phyloP scores from a whole-genome alignment of 1,284 basidiomycete genomes.

The Blastosporella zonata region DNA sequence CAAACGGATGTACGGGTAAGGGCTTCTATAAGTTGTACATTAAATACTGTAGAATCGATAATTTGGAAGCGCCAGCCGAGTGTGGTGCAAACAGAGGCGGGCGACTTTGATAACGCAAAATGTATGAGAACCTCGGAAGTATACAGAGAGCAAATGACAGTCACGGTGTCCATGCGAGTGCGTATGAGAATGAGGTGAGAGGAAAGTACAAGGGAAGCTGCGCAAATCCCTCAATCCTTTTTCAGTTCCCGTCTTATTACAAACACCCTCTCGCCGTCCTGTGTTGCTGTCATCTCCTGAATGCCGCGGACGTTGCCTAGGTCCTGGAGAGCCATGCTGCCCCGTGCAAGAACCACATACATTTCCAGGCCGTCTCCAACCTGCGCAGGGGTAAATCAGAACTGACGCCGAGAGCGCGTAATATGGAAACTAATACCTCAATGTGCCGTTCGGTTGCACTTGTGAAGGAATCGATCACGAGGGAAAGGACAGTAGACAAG shows the following conservation, averaged over 20 bases:
- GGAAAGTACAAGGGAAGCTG: conserved; percentile 18
- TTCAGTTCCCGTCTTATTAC: conserved; percentile 72
- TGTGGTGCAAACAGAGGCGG: not conserved
- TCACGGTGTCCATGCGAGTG: conserved; percentile 26
- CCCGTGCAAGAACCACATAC: conserved; percentile 78
- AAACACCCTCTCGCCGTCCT: conserved; percentile 71
- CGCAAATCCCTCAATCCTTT: conserved; percentile 37
- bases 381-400: conserved; percentile 33
- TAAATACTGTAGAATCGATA: conserved; percentile 2
- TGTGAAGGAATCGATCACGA: conserved; percentile 92
- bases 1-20: not conserved
- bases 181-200: conserved; percentile 21
- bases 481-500: conserved; percentile 72
- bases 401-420: conserved; percentile 9
- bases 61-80: not conserved
- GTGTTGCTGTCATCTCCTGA: conserved; percentile 57
- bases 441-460: conserved; percentile 96
- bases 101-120: not conserved
- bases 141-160: conserved; percentile 13
- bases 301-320: conserved; percentile 56
- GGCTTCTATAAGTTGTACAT: conserved; percentile 18
- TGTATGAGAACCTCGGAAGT: not conserved
- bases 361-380: conserved; percentile 94
- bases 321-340: conserved; percentile 54
- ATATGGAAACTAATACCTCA: conserved; percentile 55